These are phyloP conservation scores for Trypanosoma platydactyli DNA, from an alignment of 208 protist genomes.

Conservation along the genomic window DNA sequence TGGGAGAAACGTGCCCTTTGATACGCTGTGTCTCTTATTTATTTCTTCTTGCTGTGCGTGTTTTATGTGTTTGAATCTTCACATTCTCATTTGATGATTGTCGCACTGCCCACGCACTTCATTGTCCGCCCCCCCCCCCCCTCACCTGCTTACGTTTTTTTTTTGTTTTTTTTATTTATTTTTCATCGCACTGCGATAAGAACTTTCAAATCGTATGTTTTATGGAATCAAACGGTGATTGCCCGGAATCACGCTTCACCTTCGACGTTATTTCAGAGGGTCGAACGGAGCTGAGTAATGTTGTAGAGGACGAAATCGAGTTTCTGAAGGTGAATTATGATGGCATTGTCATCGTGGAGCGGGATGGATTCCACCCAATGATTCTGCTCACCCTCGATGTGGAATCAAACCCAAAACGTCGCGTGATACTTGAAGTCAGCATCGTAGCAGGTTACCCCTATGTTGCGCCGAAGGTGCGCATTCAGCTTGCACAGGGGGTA, in stretches of 20 bases:
- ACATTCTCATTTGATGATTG: slow-evolving; percentile 1
- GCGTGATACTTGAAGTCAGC: slow-evolving; percentile 51
- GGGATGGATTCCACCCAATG: slow-evolving; percentile 43
- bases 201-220: neutral
- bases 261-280: slow-evolving; percentile 55
- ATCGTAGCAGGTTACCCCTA: slow-evolving; percentile 72
- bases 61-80: too few relatives aligned
- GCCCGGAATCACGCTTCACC: slow-evolving; percentile 9
- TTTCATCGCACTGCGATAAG: neutral
- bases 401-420: slow-evolving; percentile 34
- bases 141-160: neutral
- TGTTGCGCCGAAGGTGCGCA: slow-evolving; percentile 48
- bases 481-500: slow-evolving; percentile 39
- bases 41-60: too few relatives aligned
- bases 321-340: slow-evolving; percentile 66
- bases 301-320: slow-evolving; percentile 71
- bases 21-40: neutral
- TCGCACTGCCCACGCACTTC: neutral
- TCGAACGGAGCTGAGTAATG: slow-evolving; percentile 43
- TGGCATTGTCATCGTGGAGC: slow-evolving; percentile 43
- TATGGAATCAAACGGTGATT: neutral
- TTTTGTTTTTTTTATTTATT: slow-evolving; percentile 1
- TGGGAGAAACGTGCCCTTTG: neutral
- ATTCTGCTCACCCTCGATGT: slow-evolving; percentile 50
- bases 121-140: neutral